Evolutionary conservation across 2,329 filamentous ascomycete genomes (phyloP).

Genomic region (Arthrobotrys iridis): DNA sequence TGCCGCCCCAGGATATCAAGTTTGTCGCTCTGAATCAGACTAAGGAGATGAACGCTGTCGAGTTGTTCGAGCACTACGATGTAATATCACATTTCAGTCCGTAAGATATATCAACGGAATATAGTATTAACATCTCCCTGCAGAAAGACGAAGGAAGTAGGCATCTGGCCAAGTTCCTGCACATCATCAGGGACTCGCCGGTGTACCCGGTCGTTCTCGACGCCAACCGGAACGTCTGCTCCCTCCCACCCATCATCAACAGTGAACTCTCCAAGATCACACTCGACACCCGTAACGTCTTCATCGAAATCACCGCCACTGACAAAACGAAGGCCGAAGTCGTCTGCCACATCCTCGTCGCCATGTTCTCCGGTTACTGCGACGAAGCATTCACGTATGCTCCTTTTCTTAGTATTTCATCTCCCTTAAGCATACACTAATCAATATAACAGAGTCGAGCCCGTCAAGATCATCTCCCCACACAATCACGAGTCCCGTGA

Average conservation of each 20-base stretch:
- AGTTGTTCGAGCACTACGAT: constrained; percentile 94
- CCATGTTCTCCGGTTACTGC: constrained; percentile 96
- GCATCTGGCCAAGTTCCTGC: constrained; percentile 86
- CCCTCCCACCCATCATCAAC: constrained; percentile 97
- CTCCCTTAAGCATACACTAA: neutral
- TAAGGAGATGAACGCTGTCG: constrained; percentile 83
- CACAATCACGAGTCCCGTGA: constrained; percentile 87
- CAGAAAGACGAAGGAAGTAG: constrained; percentile 75
- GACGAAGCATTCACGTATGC: constrained; percentile 79
- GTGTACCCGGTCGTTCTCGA: constrained; percentile 98
- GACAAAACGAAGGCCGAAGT: constrained; percentile 97
- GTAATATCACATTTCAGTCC: constrained; percentile 60
- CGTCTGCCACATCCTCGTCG: constrained; percentile 91
- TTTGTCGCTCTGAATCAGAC: constrained; percentile 92
- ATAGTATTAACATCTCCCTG: constrained; percentile 1
- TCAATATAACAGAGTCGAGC: constrained; percentile 72
- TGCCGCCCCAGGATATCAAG: constrained; percentile 88
- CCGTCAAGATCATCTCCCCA: constrained; percentile 87
- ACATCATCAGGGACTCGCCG: constrained; percentile 92
- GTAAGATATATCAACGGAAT: constrained; percentile 17
- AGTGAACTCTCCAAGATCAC: constrained; percentile 96
- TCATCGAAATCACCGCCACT: constrained; percentile 96
- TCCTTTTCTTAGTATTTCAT: neutral
- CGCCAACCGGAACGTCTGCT: constrained; percentile 84
- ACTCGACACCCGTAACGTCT: constrained; percentile 87